phyloP scores from a whole-genome alignment of 2,329 filamentous ascomycete genomes.

The Colletotrichum tofieldiae region DNA sequence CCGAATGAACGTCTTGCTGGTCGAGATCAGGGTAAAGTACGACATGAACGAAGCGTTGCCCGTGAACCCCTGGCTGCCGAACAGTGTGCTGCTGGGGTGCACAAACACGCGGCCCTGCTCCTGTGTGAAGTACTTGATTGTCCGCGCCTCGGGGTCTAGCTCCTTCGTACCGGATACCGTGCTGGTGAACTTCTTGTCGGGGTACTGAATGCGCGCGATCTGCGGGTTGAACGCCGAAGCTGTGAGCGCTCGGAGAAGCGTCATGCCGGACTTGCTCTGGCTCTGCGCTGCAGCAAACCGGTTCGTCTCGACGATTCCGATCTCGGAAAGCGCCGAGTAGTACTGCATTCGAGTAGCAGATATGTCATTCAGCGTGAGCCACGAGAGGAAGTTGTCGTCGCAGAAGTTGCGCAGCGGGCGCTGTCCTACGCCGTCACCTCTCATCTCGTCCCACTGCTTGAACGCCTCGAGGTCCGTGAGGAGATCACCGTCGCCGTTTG shows the following conservation, averaged over 20 bases:
- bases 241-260: conserved; percentile 78
- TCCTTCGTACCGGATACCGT: conserved; percentile 92
- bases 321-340: conserved; percentile 86
- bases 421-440: conserved; percentile 70
- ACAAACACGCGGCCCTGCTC: conserved; percentile 92
- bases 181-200: conserved; percentile 94
- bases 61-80: conserved; percentile 85
- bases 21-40: conserved; percentile 94
- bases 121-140: conserved; percentile 93
- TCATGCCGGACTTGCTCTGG: conserved; percentile 49
- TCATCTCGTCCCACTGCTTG: conserved; percentile 83
- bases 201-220: conserved; percentile 91
- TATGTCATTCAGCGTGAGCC: conserved; percentile 89
- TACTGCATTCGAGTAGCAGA: conserved; percentile 89
- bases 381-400: conserved; percentile 86
- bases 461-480: conserved; percentile 90
- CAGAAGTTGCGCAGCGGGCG: conserved; percentile 83
- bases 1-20: conserved; percentile 91
- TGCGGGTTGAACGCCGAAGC: conserved; percentile 87
- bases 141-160: conserved; percentile 90
- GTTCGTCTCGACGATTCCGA: conserved; percentile 77
- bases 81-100: conserved; percentile 90
- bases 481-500: conserved; percentile 85
- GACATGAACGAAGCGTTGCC: conserved; percentile 83
- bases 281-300: conserved; percentile 48